These are phyloP conservation scores for Cladorrhinum sp. DNA, from an alignment of 2,329 filamentous ascomycete species.

Conservation along the genomic window DNA sequence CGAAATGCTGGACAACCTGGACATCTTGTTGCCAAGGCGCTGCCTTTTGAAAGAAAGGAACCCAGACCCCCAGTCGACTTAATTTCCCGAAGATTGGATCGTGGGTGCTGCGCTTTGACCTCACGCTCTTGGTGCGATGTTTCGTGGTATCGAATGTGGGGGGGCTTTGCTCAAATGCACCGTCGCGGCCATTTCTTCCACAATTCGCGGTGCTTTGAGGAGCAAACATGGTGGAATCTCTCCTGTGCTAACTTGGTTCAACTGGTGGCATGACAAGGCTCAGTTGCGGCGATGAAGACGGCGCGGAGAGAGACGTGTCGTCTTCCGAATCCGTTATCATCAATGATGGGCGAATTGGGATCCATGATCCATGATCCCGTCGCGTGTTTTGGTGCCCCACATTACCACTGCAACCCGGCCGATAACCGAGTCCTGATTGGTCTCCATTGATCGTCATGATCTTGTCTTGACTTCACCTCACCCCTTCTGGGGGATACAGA, in stretches of 20 bases:
- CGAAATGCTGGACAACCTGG: not conserved
- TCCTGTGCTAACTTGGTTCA: not conserved
- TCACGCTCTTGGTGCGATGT: not conserved
- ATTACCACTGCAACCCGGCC: not conserved
- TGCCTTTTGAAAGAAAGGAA: conserved; percentile 12
- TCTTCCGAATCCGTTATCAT: not conserved
- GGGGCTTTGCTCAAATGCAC: not conserved
- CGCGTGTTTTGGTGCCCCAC: not conserved
- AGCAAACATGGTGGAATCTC: not conserved
- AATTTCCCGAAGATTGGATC: conserved; percentile 24
- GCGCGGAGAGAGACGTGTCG: not conserved
- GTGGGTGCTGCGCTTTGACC: conserved; percentile 16
- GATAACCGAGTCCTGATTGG: conserved; percentile 9
- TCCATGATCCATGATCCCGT: not conserved
- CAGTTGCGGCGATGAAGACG: not conserved
- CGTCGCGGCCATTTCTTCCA: not conserved
- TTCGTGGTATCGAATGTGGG: conserved; percentile 5
- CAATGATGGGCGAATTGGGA: not conserved
- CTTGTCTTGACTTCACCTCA: not conserved
- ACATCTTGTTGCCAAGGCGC: conserved; percentile 6
- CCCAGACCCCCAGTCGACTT: conserved; percentile 15
- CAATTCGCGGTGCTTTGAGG: not conserved
- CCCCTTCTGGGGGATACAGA: too few relatives aligned
- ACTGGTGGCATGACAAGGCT: not conserved
- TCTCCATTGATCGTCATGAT: not conserved